phyloP scores from a whole-genome alignment of 331 rosid species.

The Malus hybrid region DNA sequence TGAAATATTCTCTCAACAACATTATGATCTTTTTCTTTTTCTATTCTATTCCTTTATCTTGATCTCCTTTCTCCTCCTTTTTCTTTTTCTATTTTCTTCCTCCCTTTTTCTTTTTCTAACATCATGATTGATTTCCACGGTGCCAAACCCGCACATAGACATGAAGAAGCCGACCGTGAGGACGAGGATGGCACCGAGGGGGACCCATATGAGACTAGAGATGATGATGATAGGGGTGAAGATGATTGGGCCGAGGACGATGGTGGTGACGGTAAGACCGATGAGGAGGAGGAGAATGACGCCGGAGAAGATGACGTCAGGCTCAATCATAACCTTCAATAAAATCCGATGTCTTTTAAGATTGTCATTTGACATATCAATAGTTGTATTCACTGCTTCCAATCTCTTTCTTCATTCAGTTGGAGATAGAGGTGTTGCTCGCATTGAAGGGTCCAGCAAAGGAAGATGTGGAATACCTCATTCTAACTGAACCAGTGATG shows the following conservation, averaged over 20 bases:
- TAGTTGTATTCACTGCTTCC: slow-evolving; percentile 30
- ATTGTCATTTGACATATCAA: slow-evolving; percentile 28
- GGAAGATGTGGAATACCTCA: not conserved
- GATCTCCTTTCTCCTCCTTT: too few species aligned
- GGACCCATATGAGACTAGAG: slow-evolving; percentile 72
- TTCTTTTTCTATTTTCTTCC: too few species aligned
- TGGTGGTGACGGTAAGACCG: slow-evolving; percentile 40
- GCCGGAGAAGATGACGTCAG: slow-evolving; percentile 36
- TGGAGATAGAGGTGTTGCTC: slow-evolving; percentile 70
- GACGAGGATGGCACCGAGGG: slow-evolving; percentile 33
- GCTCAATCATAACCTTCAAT: slow-evolving; percentile 41
- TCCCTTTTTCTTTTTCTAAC: too few species aligned
- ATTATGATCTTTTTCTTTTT: too few species aligned
- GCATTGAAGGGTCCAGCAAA: slow-evolving; percentile 69
- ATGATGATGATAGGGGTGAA: slow-evolving; percentile 52
- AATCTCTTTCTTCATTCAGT: slow-evolving; percentile 73
- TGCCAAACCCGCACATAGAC: slow-evolving; percentile 36
- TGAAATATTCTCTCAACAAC: too few species aligned
- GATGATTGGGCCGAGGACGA: slow-evolving; percentile 31
- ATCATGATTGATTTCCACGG: not conserved
- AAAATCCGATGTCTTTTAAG: slow-evolving; percentile 28
- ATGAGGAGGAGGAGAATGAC: slow-evolving; percentile 52
- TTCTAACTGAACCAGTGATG: too few species aligned
- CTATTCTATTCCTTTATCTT: too few species aligned
- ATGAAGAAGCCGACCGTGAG: slow-evolving; percentile 30